phyloP scores from a whole-genome alignment of 2,329 filamentous ascomycete genomes.

The Trichoderma harzianum region DNA sequence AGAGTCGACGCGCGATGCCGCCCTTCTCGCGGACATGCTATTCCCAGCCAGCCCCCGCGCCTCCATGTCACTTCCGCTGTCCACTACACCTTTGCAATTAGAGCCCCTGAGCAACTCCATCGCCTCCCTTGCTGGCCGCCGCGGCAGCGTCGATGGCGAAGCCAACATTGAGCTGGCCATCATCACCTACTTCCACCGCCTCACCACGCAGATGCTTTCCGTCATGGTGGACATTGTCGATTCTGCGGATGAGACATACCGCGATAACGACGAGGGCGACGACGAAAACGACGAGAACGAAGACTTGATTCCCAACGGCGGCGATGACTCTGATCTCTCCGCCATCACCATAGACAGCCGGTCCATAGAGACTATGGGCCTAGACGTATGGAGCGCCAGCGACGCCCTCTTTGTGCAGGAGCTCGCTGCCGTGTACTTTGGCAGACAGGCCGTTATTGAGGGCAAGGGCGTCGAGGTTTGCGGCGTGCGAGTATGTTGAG shows the following conservation, averaged over 20 bases:
- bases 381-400: slow-evolving; percentile 71
- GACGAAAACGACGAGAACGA: slow-evolving; percentile 31
- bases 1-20: slow-evolving; percentile 52
- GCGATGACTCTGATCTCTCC: slow-evolving; percentile 36
- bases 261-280: slow-evolving; percentile 31
- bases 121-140: slow-evolving; percentile 41
- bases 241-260: slow-evolving; percentile 42
- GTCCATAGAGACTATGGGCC: slow-evolving; percentile 66
- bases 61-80: slow-evolving; percentile 32
- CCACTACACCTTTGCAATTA: slow-evolving; percentile 29
- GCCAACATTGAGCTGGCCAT: slow-evolving; percentile 63
- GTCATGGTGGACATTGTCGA: slow-evolving; percentile 61
- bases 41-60: slow-evolving; percentile 27
- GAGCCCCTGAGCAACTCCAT: slow-evolving; percentile 42
- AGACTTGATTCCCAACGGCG: slow-evolving; percentile 26
- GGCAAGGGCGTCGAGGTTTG: slow-evolving; percentile 71
- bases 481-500: slow-evolving; percentile 64
- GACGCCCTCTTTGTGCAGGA: slow-evolving; percentile 68
- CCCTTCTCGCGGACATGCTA: slow-evolving; percentile 53
- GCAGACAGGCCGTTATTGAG: slow-evolving; percentile 58
- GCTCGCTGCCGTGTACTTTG: slow-evolving; percentile 63
- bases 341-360: slow-evolving; percentile 58
- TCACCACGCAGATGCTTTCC: slow-evolving; percentile 64
- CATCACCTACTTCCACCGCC: slow-evolving; percentile 77
- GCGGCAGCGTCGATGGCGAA: slow-evolving; percentile 38